Evolutionary conservation across 2,329 filamentous ascomycete genomes (phyloP), one percentile per base, ranked within the genome.

Genomic region (Seiridium unicorne): DNA sequence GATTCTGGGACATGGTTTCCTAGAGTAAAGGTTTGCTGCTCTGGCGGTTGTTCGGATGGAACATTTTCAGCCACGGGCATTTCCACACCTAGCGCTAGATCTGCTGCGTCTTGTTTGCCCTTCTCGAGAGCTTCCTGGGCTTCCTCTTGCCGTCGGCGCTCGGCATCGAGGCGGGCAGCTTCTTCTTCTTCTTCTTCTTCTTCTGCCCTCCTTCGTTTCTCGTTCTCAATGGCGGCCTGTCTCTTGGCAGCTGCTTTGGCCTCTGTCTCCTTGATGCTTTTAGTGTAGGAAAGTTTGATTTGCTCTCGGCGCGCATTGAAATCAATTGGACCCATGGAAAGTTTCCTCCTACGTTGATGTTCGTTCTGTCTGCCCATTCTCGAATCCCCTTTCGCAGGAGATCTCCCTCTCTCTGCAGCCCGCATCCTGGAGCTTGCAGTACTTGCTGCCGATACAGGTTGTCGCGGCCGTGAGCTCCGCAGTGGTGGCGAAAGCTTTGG

Each of bases 231-330:
- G 40, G 83, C 83, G 56, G 77, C 77, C 70, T 81, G 76, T 69
- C 81, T 80, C 56, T 61, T 71, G 40, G 65, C 68, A 9, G 79
- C 81, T 60, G 83, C 81, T n/a, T 79, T 74, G 61, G 84, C 87
- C 69, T 91, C 88, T 67, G 79, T 89, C 69, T 92, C 89, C 63
- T 89, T 85, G 53, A 95, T 87, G n/a, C 90, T 92, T 71, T 90
- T 91, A 66, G 87, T 93, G 73, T 96, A 94, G 11, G 92, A 92
- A 60, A 92, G 86, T 66, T 93, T 89, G 68, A 96, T 96, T 62
- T 88, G 87, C 70, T 92, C 89, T 66, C 93, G 84, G 55, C 92
- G 85, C 65, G 91, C 90, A 61, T 90, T 92, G 71, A 96, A 95
- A 74, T 97, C 91, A 57, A 96, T 91, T 61, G 89, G 89, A 1